Evolutionary conservation across 345 rosid genomes (phyloP).

Genomic region (Punica granatum): DNA sequence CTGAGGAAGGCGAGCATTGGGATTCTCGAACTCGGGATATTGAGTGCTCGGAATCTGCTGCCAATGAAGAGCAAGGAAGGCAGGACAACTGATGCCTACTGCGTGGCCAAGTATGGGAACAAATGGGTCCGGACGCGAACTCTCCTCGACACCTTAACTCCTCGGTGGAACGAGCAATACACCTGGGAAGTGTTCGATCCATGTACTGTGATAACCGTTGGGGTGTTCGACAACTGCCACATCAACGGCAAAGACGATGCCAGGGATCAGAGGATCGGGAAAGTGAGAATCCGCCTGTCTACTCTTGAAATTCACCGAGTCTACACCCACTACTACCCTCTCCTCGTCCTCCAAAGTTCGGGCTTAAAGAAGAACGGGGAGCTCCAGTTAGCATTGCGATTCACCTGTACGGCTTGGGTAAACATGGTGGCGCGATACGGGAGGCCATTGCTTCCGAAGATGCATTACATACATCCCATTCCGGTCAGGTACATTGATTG

Average conservation of each 20-base stretch:
- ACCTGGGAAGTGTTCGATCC: slow-evolving; percentile 97
- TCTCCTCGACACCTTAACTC: slow-evolving; percentile 60
- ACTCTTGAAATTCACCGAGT: slow-evolving; percentile 42
- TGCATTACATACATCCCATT: slow-evolving; percentile 45
- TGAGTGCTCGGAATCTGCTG: slow-evolving; percentile 62
- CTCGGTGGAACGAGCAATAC: slow-evolving; percentile 95
- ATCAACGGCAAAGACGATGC: slow-evolving; percentile 26
- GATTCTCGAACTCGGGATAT: slow-evolving; percentile 79
- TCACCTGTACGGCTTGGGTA: slow-evolving; percentile 31
- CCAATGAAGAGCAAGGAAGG: slow-evolving; percentile 87
- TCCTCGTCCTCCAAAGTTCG: slow-evolving; percentile 27
- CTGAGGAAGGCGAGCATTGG: slow-evolving; percentile 68
- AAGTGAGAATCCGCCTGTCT: slow-evolving; percentile 47
- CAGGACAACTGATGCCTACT: slow-evolving; percentile 73
- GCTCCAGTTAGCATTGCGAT: slow-evolving; percentile 43
- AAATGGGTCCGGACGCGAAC: slow-evolving; percentile 97
- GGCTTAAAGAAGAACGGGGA: slow-evolving; percentile 47
- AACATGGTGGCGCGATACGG: slow-evolving; percentile 40
- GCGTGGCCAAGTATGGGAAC: slow-evolving; percentile 95
- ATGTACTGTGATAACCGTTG: slow-evolving; percentile 85
- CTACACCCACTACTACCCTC: slow-evolving; percentile 49
- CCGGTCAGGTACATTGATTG: slow-evolving; percentile 35
- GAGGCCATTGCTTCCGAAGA: slow-evolving; percentile 42
- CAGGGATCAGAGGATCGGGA: slow-evolving; percentile 33
- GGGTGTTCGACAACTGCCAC: slow-evolving; percentile 37